Conservation (phyloP, 805 yeast species). For the Yamadazyma ubonensis region DNA sequence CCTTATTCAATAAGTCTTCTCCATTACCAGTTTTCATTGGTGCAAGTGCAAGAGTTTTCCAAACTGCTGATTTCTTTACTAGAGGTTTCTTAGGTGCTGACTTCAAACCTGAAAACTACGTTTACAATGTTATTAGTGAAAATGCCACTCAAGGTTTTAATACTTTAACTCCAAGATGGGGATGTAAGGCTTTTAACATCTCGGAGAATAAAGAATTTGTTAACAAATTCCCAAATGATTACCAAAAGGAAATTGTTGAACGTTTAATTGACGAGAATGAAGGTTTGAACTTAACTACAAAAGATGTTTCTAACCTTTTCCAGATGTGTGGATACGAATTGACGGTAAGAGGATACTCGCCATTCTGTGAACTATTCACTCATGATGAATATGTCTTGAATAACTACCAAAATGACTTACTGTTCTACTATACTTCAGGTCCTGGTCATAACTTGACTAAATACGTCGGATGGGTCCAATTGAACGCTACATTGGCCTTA, state of each 20-base stretch:
- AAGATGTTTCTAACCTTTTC: constrained; percentile 55
- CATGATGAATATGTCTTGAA: constrained; percentile 62
- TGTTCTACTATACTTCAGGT: constrained; percentile 60
- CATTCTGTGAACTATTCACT: constrained; percentile 67
- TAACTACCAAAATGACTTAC: constrained; percentile 60
- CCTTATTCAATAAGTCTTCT: constrained; percentile 38
- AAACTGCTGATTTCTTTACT: constrained; percentile 55
- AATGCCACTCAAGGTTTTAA: constrained; percentile 51
- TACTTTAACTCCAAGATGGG: constrained; percentile 54
- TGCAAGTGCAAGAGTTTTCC: constrained; percentile 53
- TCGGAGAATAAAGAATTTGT: constrained; percentile 24
- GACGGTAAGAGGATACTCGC: constrained; percentile 65
- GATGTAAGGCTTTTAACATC: constrained; percentile 38
- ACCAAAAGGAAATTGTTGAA: constrained; percentile 52
- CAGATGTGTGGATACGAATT: constrained; percentile 73
- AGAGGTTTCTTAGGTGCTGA: constrained; percentile 56
- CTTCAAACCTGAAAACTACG: constrained; percentile 27
- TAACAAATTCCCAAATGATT: constrained; percentile 35
- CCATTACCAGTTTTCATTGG: constrained; percentile 54
- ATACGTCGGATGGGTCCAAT: constrained; percentile 58
- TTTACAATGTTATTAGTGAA: constrained; percentile 48
- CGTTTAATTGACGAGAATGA: constrained; percentile 57
- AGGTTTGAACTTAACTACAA: constrained; percentile 48
- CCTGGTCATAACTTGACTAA: constrained; percentile 59
- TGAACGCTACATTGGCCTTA: constrained; percentile 49